Evolutionary conservation across 2,329 filamentous ascomycete species (phyloP), one percentile per base, ranked within the genome.

Genomic region (Ophiobolus disseminans): DNA sequence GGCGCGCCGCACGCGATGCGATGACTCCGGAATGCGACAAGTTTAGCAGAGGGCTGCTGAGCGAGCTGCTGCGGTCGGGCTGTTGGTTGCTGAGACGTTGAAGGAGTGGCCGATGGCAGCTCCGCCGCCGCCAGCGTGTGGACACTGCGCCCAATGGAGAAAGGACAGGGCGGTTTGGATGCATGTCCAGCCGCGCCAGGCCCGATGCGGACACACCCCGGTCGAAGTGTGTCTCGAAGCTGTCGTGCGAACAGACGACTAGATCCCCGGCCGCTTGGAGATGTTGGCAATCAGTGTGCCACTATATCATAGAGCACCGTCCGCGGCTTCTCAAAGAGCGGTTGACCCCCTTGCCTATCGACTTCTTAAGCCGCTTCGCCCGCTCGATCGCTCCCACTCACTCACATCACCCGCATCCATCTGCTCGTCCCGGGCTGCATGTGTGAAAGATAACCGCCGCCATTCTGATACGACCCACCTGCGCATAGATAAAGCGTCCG

Each of bases 21-120:
- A 39, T 25, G 25, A 35, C 44, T 31, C 40, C 30, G 36, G 28
- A 23, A 14, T 21, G 37, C 23, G n/a, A 37, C 34, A 45, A 25
- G 25, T 39, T 40, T 48, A 45, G 47, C 39, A 48, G 40, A 37
- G 49, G 50, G 47, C 53, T 56, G 53, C 53, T 56, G 47, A 48
- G 31, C 35, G 14, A 42, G 45, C 48, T 21, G 48, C 51, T 52
- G 38, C 43, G 52, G 46, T 40, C 32, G 45, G 38, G 23, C 43
- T 26, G 36, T 17, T 21, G 30, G 32, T 38, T 20, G 41, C 34
- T 50, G 39, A 39, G 42, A 41, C 32, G 42, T 43, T 21, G 30
- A 32, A 38, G 50, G 46, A 48, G 40, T 44, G 54, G 41, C 50
- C 48, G 41, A 42, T 42, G 23, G 26, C 16, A 21, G 16, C 39